These are phyloP conservation scores for Iberis pinnata DNA, from an alignment of 345 rosid genomes.

Conservation along the genomic window DNA sequence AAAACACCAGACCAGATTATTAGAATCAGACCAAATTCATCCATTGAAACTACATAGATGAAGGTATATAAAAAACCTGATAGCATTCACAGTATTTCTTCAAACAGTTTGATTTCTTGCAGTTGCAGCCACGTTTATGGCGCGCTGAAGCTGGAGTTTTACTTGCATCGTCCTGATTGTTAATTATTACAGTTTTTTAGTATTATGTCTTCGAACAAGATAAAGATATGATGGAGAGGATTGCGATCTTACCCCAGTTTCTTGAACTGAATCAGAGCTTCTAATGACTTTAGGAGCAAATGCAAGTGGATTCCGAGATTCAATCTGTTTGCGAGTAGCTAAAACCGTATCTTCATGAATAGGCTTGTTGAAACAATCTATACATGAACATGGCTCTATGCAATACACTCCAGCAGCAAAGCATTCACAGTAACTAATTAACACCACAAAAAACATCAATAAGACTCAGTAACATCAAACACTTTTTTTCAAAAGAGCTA, in stretches of 20 bases:
- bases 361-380: slow-evolving; percentile 91
- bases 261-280: slow-evolving; percentile 46
- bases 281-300: slow-evolving; percentile 97
- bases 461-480: slow-evolving; percentile 8
- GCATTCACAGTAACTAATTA: slow-evolving; percentile 65
- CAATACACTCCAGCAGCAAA: slow-evolving; percentile 98
- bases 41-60: slow-evolving; percentile 4
- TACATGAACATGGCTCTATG: slow-evolving; percentile 88
- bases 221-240: neutral
- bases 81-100: slow-evolving; percentile 99
- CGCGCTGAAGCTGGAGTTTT: slow-evolving; percentile 94
- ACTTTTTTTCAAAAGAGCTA: neutral
- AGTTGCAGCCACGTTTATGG: slow-evolving; percentile 96
- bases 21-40: slow-evolving; percentile 14
- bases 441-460: slow-evolving; percentile 10
- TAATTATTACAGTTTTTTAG: slow-evolving; percentile 2
- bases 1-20: slow-evolving; percentile 5
- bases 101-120: slow-evolving; percentile 89
- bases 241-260: slow-evolving; percentile 47
- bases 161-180: slow-evolving; percentile 60
- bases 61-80: slow-evolving; percentile 53
- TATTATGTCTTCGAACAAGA: neutral
- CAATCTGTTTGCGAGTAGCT: slow-evolving; percentile 93
- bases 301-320: slow-evolving; percentile 94
- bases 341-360: slow-evolving; percentile 86